Evolutionary conservation across 495 filamentous ascomycete species (phyloP).

Genomic region (Rhypophila decipiens): DNA sequence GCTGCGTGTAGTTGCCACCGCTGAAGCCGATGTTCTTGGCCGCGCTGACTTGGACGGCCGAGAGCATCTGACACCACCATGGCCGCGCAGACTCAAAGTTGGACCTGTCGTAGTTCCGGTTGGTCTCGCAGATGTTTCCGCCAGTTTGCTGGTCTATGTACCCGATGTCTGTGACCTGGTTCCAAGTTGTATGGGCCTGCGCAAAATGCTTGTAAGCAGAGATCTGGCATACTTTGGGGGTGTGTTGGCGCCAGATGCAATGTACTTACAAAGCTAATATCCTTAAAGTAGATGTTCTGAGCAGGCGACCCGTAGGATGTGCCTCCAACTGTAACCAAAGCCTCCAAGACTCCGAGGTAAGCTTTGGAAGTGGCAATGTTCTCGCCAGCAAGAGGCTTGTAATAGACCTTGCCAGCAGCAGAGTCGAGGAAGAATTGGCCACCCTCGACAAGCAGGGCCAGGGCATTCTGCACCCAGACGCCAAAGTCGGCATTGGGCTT

Average conservation of each 20-base stretch:
- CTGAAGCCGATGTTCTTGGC: constrained; percentile 2
- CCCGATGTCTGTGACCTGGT: not conserved
- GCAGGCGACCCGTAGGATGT: constrained; percentile 1
- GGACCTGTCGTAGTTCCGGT: constrained; percentile 2
- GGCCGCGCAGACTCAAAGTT: constrained; percentile 6
- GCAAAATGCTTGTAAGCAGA: too few species aligned
- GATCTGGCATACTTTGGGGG: too few species aligned
- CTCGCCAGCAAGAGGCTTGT: constrained; percentile 7
- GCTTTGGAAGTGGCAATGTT: constrained; percentile 8
- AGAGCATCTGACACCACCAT: constrained; percentile 6
- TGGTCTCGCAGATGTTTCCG: constrained; percentile 6
- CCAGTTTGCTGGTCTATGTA: constrained; percentile 7
- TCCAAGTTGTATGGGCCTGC: constrained; percentile 5
- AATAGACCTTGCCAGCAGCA: constrained; percentile 4
- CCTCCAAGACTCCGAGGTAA: constrained; percentile 4
- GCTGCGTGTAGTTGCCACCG: constrained; percentile 3
- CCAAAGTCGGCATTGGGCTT: constrained; percentile 9
- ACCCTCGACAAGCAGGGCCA: constrained; percentile 1
- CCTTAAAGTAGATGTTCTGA: constrained; percentile 4
- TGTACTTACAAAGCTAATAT: constrained; percentile 6
- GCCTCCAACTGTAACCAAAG: constrained; percentile 1
- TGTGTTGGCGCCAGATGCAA: too few species aligned
- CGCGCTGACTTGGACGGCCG: constrained; percentile 4
- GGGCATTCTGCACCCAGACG: constrained; percentile 8
- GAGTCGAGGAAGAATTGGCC: constrained; percentile 8